Conservation (phyloP, 805 yeast species). For the Candida schatavii region DNA sequence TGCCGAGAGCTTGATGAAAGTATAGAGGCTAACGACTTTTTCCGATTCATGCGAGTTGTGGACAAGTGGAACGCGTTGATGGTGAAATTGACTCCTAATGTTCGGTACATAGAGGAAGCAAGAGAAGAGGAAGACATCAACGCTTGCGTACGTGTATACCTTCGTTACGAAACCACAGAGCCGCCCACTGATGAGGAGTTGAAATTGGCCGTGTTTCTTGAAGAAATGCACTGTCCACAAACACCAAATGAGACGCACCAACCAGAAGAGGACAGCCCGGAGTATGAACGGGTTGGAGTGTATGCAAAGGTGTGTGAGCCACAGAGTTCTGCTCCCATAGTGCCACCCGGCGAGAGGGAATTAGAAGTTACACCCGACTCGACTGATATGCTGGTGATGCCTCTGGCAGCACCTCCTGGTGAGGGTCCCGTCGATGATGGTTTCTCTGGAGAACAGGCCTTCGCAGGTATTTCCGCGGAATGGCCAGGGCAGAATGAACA, state of each 20-base stretch:
- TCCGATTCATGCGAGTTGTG: slow-evolving; percentile 31
- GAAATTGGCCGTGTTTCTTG: slow-evolving; percentile 17
- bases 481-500: too few relatives aligned
- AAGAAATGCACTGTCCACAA: slow-evolving; percentile 16
- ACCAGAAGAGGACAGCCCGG: slow-evolving; percentile 9
- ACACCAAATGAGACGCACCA: slow-evolving; percentile 5
- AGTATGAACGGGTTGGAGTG: slow-evolving; percentile 3
- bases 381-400: too few relatives aligned
- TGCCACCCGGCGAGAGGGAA: background rate
- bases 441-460: too few relatives aligned
- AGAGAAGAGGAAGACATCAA: slow-evolving; percentile 20
- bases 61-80: slow-evolving; percentile 43
- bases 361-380: too few relatives aligned
- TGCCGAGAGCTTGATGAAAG: slow-evolving; percentile 29
- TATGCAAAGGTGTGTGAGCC: background rate
- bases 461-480: background rate
- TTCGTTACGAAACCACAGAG: slow-evolving; percentile 11
- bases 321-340: background rate
- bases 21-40: slow-evolving; percentile 31
- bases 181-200: slow-evolving; percentile 17
- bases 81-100: slow-evolving; percentile 35
- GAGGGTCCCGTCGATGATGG: too few relatives aligned
- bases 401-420: background rate
- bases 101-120: background rate
- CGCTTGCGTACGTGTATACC: slow-evolving; percentile 18